These are phyloP conservation scores for Hericium rajendrae DNA, from an alignment of 768 basidiomycete species.

Conservation along the genomic window DNA sequence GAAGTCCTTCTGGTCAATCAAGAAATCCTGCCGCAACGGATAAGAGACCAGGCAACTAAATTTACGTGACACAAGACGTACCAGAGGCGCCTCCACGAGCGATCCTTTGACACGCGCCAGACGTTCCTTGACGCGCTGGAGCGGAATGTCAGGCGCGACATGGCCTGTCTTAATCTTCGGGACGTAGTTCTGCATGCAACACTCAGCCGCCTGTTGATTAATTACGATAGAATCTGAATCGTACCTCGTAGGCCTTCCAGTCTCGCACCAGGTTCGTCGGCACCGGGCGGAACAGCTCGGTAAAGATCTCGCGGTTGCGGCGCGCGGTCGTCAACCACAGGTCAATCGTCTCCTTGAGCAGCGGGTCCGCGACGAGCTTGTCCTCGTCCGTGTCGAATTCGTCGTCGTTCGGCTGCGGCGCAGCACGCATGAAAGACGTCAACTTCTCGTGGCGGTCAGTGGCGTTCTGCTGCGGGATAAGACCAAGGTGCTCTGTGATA, in stretches of 20 bases:
- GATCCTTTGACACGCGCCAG: slow-evolving; percentile 60
- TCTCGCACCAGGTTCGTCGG: slow-evolving; percentile 74
- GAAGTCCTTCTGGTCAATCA: slow-evolving; percentile 71
- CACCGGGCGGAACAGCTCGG: slow-evolving; percentile 78
- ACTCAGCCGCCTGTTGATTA: neutral
- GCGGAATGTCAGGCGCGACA: slow-evolving; percentile 56
- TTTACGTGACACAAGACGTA: slow-evolving; percentile 19
- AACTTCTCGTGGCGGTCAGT: slow-evolving; percentile 30
- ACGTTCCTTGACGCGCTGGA: slow-evolving; percentile 67
- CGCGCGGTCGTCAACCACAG: slow-evolving; percentile 67
- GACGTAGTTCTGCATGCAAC: slow-evolving; percentile 45
- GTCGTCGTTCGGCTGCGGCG: slow-evolving; percentile 61
- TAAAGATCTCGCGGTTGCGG: slow-evolving; percentile 77
- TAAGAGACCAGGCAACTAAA: neutral
- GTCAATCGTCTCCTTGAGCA: slow-evolving; percentile 46
- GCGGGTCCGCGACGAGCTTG: slow-evolving; percentile 64
- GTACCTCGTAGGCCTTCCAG: slow-evolving; percentile 72
- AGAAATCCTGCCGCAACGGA: slow-evolving; percentile 52
- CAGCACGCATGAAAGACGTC: slow-evolving; percentile 67
- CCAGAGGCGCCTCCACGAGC: slow-evolving; percentile 69
- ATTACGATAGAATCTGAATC: slow-evolving; percentile 13
- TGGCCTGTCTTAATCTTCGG: slow-evolving; percentile 77
- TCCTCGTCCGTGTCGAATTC: slow-evolving; percentile 54
- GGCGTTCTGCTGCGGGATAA: slow-evolving; percentile 65
- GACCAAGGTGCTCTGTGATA: slow-evolving; percentile 70